These are phyloP conservation scores for Entoloma clypeatum DNA, from an alignment of 1,284 basidiomycete genomes.

Conservation along the genomic window DNA sequence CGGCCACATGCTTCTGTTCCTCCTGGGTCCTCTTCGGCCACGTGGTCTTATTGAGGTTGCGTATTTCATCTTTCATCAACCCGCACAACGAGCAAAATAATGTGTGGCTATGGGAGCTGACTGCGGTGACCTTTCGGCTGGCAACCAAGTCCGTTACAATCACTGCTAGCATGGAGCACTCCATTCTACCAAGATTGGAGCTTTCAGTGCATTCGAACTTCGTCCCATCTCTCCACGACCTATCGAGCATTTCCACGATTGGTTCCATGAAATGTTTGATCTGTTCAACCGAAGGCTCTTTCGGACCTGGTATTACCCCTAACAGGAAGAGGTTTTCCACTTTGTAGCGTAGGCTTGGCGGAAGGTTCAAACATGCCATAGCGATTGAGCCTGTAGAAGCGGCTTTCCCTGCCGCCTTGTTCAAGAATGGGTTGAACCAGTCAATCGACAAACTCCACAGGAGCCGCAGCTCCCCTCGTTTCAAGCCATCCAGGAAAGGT, in stretches of 20 bases:
- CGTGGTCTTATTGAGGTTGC: slow-evolving; percentile 22
- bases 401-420: not conserved
- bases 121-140: slow-evolving; percentile 25
- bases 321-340: slow-evolving; percentile 26
- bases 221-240: slow-evolving; percentile 28
- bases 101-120: slow-evolving; percentile 17
- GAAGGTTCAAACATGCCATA: slow-evolving; percentile 32
- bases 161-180: slow-evolving; percentile 24
- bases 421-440: slow-evolving; percentile 1
- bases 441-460: not conserved
- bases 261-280: slow-evolving; percentile 34
- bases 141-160: slow-evolving; percentile 33
- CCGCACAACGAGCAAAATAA: slow-evolving; percentile 34
- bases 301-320: slow-evolving; percentile 34
- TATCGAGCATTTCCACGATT: slow-evolving; percentile 30
- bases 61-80: slow-evolving; percentile 25
- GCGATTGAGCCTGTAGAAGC: slow-evolving; percentile 25
- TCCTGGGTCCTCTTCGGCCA: slow-evolving; percentile 21
- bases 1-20: slow-evolving; percentile 17
- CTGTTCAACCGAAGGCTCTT: slow-evolving; percentile 28
- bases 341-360: slow-evolving; percentile 26
- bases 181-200: slow-evolving; percentile 23
- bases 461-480: not conserved
- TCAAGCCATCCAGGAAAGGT: not conserved
- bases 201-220: slow-evolving; percentile 23